Evolutionary conservation across 1,284 basidiomycete species (phyloP).

Genomic region (Ganoderma boninense): DNA sequence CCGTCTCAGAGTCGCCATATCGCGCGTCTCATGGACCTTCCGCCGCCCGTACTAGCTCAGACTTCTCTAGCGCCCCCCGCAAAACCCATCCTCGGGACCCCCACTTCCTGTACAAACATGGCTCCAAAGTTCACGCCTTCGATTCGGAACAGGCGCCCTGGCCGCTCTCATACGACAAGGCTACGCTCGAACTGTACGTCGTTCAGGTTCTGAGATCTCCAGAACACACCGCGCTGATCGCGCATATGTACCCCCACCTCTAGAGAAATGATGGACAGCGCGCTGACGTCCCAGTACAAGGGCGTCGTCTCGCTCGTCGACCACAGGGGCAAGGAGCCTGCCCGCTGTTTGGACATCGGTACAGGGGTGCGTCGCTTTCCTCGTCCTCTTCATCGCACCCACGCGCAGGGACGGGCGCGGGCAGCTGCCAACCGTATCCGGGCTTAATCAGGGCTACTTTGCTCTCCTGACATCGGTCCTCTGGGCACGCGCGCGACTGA

Average conservation of each 20-base stretch:
- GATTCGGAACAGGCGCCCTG: slow-evolving; percentile 75
- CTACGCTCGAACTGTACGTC: slow-evolving; percentile 68
- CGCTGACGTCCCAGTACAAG: slow-evolving; percentile 55
- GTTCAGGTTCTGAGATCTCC: background rate
- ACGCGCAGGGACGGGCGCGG: background rate
- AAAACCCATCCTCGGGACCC: slow-evolving; percentile 13
- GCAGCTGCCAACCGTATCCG: background rate
- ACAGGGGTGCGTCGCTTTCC: slow-evolving; percentile 60
- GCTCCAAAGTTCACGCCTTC: slow-evolving; percentile 67
- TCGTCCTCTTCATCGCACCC: background rate
- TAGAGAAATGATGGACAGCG: slow-evolving; percentile 66
- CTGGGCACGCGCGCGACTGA: background rate
- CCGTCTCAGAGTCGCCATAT: slow-evolving; percentile 9
- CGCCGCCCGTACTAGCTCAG: background rate
- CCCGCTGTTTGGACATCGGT: slow-evolving; percentile 66
- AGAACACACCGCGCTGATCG: background rate
- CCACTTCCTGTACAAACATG: slow-evolving; percentile 63
- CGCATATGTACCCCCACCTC: background rate
- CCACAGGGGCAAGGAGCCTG: slow-evolving; percentile 55
- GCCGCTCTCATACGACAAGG: slow-evolving; percentile 70
- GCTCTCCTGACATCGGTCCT: background rate
- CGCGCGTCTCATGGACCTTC: slow-evolving; percentile 3
- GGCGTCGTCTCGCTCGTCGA: slow-evolving; percentile 64
- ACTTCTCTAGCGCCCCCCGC: background rate
- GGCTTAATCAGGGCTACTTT: background rate